Conservation (phyloP, 305 asterid species). For the Andrographis paniculata region DNA sequence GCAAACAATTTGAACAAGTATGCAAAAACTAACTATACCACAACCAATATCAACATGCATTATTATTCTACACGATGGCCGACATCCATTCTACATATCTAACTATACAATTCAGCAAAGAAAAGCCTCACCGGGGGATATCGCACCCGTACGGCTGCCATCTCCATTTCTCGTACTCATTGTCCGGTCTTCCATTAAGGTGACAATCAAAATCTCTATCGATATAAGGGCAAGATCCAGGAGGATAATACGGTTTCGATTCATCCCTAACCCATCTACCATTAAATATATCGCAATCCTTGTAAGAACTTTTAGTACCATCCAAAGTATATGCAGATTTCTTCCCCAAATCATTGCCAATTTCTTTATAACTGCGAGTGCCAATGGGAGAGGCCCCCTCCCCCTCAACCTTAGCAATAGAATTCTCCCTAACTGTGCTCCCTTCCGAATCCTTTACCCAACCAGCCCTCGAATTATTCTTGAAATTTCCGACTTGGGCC, state of each 20-base stretch:
- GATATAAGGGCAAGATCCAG: slow-evolving; percentile 76
- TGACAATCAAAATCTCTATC: slow-evolving; percentile 82
- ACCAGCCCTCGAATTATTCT: too few relatives aligned
- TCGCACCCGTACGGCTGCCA: slow-evolving; percentile 86
- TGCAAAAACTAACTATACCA: too few relatives aligned
- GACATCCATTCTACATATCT: background rate
- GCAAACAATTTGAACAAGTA: too few relatives aligned
- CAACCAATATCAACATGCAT: too few relatives aligned
- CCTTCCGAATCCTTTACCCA: too few relatives aligned
- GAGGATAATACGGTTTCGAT: slow-evolving; percentile 62
- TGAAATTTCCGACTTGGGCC: too few relatives aligned
- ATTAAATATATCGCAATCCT: slow-evolving; percentile 66
- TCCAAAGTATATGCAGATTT: slow-evolving; percentile 14
- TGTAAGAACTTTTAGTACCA: slow-evolving; percentile 24
- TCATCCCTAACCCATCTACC: slow-evolving; percentile 92
- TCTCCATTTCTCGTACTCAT: slow-evolving; percentile 61
- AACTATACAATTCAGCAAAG: too few relatives aligned
- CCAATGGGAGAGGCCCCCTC: too few relatives aligned
- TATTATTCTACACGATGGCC: too few relatives aligned
- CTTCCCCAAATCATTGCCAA: slow-evolving; percentile 11
- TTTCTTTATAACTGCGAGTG: too few relatives aligned
- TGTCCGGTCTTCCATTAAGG: slow-evolving; percentile 72
- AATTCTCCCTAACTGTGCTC: too few relatives aligned
- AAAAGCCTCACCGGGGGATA: slow-evolving; percentile 64
- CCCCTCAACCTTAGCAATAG: too few relatives aligned